Percentiles rank a stretch among this genome's conserved stretches.
Evolutionary conservation across 306 rosid genomes (phyloP).

Genomic region (Trifolium subterraneum): DNA sequence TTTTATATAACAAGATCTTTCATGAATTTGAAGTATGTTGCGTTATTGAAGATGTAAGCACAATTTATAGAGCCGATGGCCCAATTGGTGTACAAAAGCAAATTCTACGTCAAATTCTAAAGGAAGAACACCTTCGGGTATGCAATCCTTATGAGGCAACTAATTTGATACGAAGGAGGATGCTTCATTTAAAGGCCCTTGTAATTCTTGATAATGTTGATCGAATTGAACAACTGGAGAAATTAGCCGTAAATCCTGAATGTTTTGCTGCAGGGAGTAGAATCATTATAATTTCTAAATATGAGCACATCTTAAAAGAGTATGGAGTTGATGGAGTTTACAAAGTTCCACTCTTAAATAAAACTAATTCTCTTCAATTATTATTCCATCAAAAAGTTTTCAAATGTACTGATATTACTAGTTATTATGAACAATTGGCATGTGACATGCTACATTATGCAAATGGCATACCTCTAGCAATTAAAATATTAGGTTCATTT

Average conservation of each 20-base stretch:
- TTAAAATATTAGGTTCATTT: slow-evolving; percentile 20
- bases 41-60: background rate
- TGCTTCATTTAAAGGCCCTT: background rate
- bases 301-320: background rate
- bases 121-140: background rate
- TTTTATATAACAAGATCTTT: background rate
- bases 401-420: background rate
- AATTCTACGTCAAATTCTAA: slow-evolving; percentile 9
- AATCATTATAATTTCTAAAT: slow-evolving; percentile 14
- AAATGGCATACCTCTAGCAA: background rate
- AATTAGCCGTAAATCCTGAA: background rate
- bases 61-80: background rate
- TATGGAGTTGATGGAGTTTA: background rate
- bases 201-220: slow-evolving; percentile 30
- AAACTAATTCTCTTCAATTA: background rate
- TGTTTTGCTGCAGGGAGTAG: background rate
- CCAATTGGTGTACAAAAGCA: background rate
- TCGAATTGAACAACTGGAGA: background rate
- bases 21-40: background rate
- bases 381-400: background rate
- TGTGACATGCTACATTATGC: background rate
- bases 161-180: background rate
- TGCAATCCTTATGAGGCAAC: background rate
- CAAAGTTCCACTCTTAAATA: background rate
- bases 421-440: background rate